These are phyloP conservation scores for Cicer judaicum DNA, from an alignment of 306 rosid species.

Conservation along the genomic window DNA sequence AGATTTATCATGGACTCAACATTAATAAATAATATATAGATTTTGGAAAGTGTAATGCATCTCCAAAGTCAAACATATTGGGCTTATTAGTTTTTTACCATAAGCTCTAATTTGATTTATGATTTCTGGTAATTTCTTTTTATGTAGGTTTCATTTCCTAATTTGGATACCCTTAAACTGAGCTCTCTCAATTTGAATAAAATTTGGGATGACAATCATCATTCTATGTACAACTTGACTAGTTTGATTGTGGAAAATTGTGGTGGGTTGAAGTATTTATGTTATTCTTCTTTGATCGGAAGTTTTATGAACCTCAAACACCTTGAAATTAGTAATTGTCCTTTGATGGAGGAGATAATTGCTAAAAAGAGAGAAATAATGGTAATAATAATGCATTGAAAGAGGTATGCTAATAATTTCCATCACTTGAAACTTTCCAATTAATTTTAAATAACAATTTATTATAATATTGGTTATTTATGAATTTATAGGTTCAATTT, in stretches of 20 bases:
- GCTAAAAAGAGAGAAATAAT: background rate
- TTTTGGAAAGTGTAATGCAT: too few relatives aligned
- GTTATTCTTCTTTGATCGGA: background rate
- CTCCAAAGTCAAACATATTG: too few relatives aligned
- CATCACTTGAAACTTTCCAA: background rate
- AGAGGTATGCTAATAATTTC: background rate
- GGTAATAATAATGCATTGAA: background rate
- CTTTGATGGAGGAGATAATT: background rate
- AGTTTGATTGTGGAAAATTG: constrained; percentile 18
- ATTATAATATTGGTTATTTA: background rate
- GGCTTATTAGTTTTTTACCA: too few relatives aligned
- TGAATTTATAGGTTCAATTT: constrained; percentile 1
- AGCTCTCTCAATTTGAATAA: constrained; percentile 18
- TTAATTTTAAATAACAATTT: background rate
- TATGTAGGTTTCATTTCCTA: constrained; percentile 7
- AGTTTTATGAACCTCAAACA: constrained; percentile 5
- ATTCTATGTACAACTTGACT: background rate
- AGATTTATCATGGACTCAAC: too few relatives aligned
- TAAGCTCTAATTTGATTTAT: background rate
- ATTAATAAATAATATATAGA: too few relatives aligned
- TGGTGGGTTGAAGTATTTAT: background rate
- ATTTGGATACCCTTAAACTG: background rate
- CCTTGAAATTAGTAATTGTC: constrained; percentile 12
- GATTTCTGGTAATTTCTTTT: background rate
- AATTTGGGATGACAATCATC: background rate